These are phyloP conservation scores for Pythium myriotylum DNA, from an alignment of 352 stramenopile species.

Conservation along the genomic window DNA sequence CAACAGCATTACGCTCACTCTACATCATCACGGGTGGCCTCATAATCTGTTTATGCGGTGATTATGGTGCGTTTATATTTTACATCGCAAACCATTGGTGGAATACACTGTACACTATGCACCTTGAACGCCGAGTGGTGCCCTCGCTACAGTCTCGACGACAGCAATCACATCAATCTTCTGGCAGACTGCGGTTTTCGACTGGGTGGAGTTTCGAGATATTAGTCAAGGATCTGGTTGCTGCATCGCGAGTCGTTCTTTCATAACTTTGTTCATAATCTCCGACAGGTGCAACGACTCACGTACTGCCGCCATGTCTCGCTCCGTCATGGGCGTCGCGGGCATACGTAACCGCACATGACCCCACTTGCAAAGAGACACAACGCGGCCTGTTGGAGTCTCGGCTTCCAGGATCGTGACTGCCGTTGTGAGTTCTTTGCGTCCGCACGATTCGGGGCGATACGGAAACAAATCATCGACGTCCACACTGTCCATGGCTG, in stretches of 20 bases:
- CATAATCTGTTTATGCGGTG: too few species aligned
- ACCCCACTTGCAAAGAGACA: slow-evolving; percentile 20
- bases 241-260: slow-evolving; percentile 11
- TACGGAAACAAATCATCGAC: slow-evolving; percentile 29
- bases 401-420: slow-evolving; percentile 18
- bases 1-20: too few species aligned
- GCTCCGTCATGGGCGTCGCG: background rate
- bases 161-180: background rate
- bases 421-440: slow-evolving; percentile 22
- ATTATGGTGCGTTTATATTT: too few species aligned
- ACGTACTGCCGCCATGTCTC: background rate
- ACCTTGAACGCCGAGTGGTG: too few species aligned
- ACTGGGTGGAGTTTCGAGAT: too few species aligned
- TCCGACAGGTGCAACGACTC: slow-evolving; percentile 5
- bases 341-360: slow-evolving; percentile 20
- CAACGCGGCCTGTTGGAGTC: slow-evolving; percentile 2
- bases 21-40: too few species aligned
- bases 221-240: background rate
- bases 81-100: too few species aligned
- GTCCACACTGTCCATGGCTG: slow-evolving; percentile 21
- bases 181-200: too few species aligned
- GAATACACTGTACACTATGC: too few species aligned
- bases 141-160: background rate
- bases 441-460: slow-evolving; percentile 7
- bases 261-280: slow-evolving; percentile 15